phyloP scores from a whole-genome alignment of 371 early-diverging fungal genomes.

The Mortierella sp. region DNA sequence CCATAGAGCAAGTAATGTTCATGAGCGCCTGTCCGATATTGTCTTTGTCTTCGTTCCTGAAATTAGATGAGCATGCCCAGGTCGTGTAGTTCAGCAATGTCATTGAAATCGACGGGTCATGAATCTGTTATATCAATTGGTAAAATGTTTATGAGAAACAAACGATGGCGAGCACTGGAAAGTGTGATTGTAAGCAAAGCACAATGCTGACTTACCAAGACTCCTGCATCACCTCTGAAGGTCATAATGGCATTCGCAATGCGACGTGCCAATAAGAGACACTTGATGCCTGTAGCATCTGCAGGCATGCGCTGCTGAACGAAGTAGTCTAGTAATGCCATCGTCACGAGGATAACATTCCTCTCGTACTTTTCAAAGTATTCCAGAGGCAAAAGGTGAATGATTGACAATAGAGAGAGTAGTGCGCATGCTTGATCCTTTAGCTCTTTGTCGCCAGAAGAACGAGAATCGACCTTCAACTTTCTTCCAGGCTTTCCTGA shows the following conservation, averaged over 20 bases:
- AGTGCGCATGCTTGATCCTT: conserved; percentile 7
- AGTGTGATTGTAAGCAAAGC: neutral
- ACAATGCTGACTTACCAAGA: conserved; percentile 51
- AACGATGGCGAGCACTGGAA: neutral
- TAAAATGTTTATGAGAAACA: neutral
- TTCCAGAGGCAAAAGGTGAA: conserved; percentile 63
- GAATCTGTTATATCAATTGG: conserved; percentile 27
- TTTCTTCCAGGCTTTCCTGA: conserved; percentile 6
- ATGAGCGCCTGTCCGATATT: conserved; percentile 19
- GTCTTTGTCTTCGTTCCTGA: conserved; percentile 33
- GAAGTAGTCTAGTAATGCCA: conserved; percentile 59
- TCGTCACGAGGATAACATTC: conserved; percentile 52
- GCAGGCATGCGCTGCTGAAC: conserved; percentile 34
- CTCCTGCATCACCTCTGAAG: conserved; percentile 54
- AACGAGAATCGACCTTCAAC: conserved; percentile 1
- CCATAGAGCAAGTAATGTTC: conserved; percentile 30
- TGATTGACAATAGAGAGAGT: conserved; percentile 34
- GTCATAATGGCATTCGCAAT: conserved; percentile 55
- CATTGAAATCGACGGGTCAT: conserved; percentile 37
- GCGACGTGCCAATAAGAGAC: conserved; percentile 54
- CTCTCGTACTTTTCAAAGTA: conserved; percentile 63
- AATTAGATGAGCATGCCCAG: conserved; percentile 23
- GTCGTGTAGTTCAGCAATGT: conserved; percentile 14
- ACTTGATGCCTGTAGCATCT: conserved; percentile 40
- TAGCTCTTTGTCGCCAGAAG: neutral